Evolutionary conservation across 108 stramenopile species (phyloP).

Genomic region (Schizochytrium sp.): DNA sequence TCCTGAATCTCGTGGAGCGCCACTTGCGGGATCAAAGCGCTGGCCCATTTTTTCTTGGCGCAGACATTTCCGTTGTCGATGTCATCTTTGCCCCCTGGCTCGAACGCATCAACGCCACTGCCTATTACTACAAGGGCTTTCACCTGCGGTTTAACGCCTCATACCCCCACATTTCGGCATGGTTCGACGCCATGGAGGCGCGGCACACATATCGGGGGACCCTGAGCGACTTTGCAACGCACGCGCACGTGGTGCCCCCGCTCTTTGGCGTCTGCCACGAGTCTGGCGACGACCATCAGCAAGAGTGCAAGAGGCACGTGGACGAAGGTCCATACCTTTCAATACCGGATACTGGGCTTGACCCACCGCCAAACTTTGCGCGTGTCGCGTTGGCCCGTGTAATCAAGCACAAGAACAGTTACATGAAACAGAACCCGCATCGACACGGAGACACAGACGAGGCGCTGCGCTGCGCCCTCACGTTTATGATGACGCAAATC

Average conservation of each 20-base stretch:
- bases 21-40: background rate
- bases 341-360: background rate
- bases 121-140: background rate
- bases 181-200: constrained; percentile 11
- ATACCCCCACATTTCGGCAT: background rate
- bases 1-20: background rate
- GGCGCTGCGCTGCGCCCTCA: background rate
- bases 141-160: background rate
- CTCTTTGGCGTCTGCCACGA: background rate
- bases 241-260: background rate
- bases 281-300: background rate
- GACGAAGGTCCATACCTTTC: background rate
- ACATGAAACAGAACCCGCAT: constrained; percentile 2
- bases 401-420: background rate
- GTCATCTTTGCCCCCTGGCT: background rate
- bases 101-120: background rate
- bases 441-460: background rate
- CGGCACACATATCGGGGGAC: background rate
- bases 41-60: background rate
- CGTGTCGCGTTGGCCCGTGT: background rate
- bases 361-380: background rate
- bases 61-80: background rate
- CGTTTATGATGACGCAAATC: background rate
- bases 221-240: background rate
- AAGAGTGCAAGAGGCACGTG: background rate